Conservation (phyloP, 2,329 filamentous ascomycete genomes). For the Fusarium tanahbumbuense region DNA sequence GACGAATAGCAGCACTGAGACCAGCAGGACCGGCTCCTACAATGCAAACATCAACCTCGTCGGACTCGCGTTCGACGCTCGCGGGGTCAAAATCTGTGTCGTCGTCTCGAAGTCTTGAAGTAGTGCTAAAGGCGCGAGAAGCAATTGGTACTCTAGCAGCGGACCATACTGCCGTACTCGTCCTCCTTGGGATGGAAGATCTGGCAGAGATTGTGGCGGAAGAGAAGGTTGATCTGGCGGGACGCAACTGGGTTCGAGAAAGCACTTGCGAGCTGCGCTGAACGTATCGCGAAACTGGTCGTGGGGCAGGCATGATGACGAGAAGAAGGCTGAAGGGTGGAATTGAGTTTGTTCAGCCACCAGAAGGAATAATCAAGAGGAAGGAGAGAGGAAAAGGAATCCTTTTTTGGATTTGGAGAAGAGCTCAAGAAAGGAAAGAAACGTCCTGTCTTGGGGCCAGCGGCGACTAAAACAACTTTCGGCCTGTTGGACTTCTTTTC, state of each 20-base stretch:
- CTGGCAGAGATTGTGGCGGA: slow-evolving; percentile 37
- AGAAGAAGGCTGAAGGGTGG: not conserved
- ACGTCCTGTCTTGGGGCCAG: slow-evolving; percentile 7
- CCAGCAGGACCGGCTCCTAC: slow-evolving; percentile 96
- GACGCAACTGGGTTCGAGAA: slow-evolving; percentile 46
- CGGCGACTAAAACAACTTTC: slow-evolving; percentile 40
- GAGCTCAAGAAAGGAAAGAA: slow-evolving; percentile 15
- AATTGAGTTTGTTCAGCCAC: slow-evolving; percentile 45
- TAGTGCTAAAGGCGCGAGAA: slow-evolving; percentile 54
- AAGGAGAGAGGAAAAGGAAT: not conserved
- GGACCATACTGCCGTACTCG: slow-evolving; percentile 32
- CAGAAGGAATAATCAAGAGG: slow-evolving; percentile 1
- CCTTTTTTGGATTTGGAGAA: not conserved
- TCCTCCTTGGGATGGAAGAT: slow-evolving; percentile 25
- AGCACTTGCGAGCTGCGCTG: slow-evolving; percentile 53
- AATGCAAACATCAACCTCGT: slow-evolving; percentile 96
- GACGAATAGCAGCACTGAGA: slow-evolving; percentile 88
- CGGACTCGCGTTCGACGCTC: slow-evolving; percentile 83
- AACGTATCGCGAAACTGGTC: slow-evolving; percentile 55
- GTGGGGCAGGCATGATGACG: slow-evolving; percentile 51
- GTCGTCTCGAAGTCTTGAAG: slow-evolving; percentile 41
- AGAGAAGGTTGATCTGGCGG: slow-evolving; percentile 41
- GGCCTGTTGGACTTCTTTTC: slow-evolving; percentile 22
- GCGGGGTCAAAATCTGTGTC: slow-evolving; percentile 74
- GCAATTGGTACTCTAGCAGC: slow-evolving; percentile 37